These are phyloP conservation scores for Nephelium lappaceum DNA, from an alignment of 345 rosid genomes.

Conservation along the genomic window DNA sequence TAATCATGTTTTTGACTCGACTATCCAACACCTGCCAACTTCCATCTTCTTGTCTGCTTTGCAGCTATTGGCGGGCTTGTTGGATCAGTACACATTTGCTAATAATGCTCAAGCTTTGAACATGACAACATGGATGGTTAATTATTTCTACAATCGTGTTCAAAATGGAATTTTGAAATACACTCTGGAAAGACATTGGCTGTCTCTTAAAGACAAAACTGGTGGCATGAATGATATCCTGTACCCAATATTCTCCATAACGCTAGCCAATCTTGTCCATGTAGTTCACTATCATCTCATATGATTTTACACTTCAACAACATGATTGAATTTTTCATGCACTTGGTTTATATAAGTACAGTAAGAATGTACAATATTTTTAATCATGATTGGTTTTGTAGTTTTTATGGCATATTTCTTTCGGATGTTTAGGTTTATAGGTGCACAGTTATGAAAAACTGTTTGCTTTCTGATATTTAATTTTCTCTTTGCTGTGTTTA, in stretches of 20 bases:
- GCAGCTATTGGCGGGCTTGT: constrained; percentile 56
- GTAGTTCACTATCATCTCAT: neutral
- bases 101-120: constrained; percentile 48
- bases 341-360: neutral
- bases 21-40: no score
- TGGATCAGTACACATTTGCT: constrained; percentile 49
- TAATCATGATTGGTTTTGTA: no score
- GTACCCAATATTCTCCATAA: constrained; percentile 41
- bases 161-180: constrained; percentile 40
- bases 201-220: constrained; percentile 54
- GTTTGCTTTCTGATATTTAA: constrained; percentile 1
- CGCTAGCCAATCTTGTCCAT: constrained; percentile 28
- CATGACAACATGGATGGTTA: constrained; percentile 52
- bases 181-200: constrained; percentile 48
- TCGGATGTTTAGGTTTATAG: neutral
- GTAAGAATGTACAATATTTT: no score
- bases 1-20: no score
- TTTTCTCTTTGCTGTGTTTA: constrained; percentile 20
- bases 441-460: neutral
- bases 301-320: neutral
- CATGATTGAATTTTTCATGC: neutral
- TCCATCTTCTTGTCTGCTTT: constrained; percentile 15
- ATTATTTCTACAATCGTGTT: constrained; percentile 54
- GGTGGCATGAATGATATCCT: constrained; percentile 70
- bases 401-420: no score